phyloP scores from a whole-genome alignment of 176 grass and related monocot genomes.

The Oryza coarctata region DNA sequence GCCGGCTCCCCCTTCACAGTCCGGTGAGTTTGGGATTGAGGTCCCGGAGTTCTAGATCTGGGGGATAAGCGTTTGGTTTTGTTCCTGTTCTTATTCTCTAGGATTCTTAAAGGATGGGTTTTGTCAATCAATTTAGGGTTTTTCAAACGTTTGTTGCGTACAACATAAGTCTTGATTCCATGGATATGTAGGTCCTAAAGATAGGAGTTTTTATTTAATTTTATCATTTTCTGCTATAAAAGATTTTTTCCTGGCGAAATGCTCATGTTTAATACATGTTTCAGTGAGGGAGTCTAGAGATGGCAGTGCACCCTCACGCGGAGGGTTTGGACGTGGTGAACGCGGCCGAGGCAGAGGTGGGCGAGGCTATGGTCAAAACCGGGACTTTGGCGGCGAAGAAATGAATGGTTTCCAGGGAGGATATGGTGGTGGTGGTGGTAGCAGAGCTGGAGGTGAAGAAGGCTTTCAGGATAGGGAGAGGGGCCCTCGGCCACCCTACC shows the following conservation, averaged over 20 bases:
- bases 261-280: conserved; percentile 2
- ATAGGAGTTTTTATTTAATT: neutral
- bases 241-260: neutral
- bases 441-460: conserved; percentile 53
- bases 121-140: neutral
- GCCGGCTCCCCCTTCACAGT: conserved; percentile 63
- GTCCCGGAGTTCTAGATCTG: conserved; percentile 28
- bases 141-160: neutral
- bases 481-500: conserved; percentile 47
- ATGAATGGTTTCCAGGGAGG: conserved; percentile 59
- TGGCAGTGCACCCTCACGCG: conserved; percentile 38
- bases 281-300: conserved; percentile 50
- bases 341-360: conserved; percentile 60
- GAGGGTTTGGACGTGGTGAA: conserved; percentile 53
- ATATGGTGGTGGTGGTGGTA: conserved; percentile 39
- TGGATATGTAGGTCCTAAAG: neutral
- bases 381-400: conserved; percentile 54
- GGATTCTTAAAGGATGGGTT: neutral
- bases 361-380: conserved; percentile 45
- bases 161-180: neutral
- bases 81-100: neutral
- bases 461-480: conserved; percentile 52
- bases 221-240: neutral
- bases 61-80: conserved; percentile 19
- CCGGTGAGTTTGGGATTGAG: conserved; percentile 48